phyloP scores from a whole-genome alignment of 2,329 filamentous ascomycete species.

The Ophiognomonia clavigignenti-juglandacearum region DNA sequence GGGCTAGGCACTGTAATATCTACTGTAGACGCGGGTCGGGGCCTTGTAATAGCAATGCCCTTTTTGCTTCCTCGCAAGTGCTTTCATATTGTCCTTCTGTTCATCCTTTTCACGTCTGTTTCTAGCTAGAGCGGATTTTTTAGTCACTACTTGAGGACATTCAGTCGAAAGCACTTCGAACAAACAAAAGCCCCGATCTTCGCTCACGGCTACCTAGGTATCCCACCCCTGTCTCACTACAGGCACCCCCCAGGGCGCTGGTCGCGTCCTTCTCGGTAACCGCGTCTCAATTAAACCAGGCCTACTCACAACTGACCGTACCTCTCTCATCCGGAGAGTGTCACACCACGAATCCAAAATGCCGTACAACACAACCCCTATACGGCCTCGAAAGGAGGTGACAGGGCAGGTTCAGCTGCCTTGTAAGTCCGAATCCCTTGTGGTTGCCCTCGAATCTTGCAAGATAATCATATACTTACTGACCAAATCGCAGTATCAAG shows the following conservation, averaged over 20 bases:
- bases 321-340: neutral
- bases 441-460: no score
- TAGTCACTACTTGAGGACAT: no score
- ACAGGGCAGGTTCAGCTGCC: slow-evolving; percentile 83
- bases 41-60: neutral
- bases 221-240: neutral
- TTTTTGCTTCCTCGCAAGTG: neutral
- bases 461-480: neutral
- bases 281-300: slow-evolving; percentile 18
- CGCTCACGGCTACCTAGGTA: no score
- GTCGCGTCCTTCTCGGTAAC: slow-evolving; percentile 9
- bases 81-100: no score
- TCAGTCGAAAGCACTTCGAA: no score
- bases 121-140: neutral
- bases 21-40: no score
- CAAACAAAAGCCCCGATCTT: no score
- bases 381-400: slow-evolving; percentile 73
- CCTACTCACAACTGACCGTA: neutral
- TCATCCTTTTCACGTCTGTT: neutral
- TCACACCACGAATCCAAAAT: slow-evolving; percentile 42
- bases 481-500: slow-evolving; percentile 66
- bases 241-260: neutral
- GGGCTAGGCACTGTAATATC: no score
- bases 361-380: slow-evolving; percentile 87
- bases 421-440: no score